phyloP scores from a whole-genome alignment of 2,329 filamentous ascomycete species.

The Nannizzia gypsea region DNA sequence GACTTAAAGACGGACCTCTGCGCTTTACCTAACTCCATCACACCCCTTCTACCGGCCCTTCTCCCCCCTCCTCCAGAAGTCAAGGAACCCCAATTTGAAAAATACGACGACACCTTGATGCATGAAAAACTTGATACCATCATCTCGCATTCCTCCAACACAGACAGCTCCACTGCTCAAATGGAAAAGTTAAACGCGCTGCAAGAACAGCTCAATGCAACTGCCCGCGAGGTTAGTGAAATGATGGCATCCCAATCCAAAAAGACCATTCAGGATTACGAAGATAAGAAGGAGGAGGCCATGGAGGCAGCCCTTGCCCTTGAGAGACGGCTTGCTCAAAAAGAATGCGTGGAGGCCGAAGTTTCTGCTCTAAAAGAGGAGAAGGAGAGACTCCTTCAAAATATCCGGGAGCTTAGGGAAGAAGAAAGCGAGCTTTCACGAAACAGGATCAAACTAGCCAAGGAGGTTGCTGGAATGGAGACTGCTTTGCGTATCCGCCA shows the following conservation, averaged over 20 bases:
- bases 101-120: constrained; percentile 49
- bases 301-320: constrained; percentile 71
- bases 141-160: constrained; percentile 40
- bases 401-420: constrained; percentile 37
- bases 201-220: constrained; percentile 66
- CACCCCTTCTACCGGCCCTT: constrained; percentile 45
- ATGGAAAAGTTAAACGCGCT: constrained; percentile 78
- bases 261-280: constrained; percentile 63
- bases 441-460: constrained; percentile 68
- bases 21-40: constrained; percentile 40
- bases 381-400: constrained; percentile 50
- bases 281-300: constrained; percentile 64
- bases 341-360: constrained; percentile 48
- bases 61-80: constrained; percentile 43
- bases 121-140: constrained; percentile 48
- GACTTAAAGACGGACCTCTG: constrained; percentile 48
- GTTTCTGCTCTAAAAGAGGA: constrained; percentile 44
- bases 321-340: constrained; percentile 59
- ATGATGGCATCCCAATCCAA: constrained; percentile 69
- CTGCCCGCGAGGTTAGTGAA: constrained; percentile 69
- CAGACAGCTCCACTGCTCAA: constrained; percentile 59
- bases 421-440: constrained; percentile 57
- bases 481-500: constrained; percentile 79
- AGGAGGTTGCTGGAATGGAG: constrained; percentile 81
- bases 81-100: constrained; percentile 32